Conservation (phyloP, 495 filamentous ascomycete genomes). For the Immersiella caudata region DNA sequence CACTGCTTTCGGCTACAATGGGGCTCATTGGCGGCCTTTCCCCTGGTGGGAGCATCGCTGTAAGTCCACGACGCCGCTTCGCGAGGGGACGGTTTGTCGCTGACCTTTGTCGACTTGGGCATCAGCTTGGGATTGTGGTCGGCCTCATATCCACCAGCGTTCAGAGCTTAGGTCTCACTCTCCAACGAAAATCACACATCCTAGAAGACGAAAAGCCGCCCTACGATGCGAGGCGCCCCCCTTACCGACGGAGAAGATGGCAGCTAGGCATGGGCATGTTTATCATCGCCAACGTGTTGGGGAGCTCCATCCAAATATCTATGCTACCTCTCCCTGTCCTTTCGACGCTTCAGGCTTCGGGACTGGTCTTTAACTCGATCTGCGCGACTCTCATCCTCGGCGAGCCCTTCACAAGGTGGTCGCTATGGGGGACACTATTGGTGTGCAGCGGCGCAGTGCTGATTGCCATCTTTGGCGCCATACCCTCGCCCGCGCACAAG, state of each 20-base stretch:
- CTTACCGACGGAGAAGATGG: conserved; percentile 91
- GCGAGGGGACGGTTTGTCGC: background rate
- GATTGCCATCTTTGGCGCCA: conserved; percentile 92
- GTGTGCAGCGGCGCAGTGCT: conserved; percentile 84
- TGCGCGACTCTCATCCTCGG: conserved; percentile 92
- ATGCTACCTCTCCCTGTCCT: conserved; percentile 93
- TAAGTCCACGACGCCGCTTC: conserved; percentile 50
- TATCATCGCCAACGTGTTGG: conserved; percentile 88
- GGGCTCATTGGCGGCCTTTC: conserved; percentile 81
- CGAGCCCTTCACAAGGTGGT: conserved; percentile 92
- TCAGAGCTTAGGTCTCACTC: conserved; percentile 93
- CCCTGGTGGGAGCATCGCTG: conserved; percentile 82
- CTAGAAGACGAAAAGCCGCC: conserved; percentile 92
- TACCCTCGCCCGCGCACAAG: conserved; percentile 92
- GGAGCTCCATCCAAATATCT: conserved; percentile 96
- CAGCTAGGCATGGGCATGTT: conserved; percentile 99
- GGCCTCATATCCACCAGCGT: conserved; percentile 90
- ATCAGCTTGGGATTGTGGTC: conserved; percentile 88
- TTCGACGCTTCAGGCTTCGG: conserved; percentile 93
- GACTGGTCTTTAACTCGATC: conserved; percentile 96
- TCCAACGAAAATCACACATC: conserved; percentile 97
- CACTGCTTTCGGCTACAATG: conserved; percentile 51
- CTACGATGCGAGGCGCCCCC: conserved; percentile 77
- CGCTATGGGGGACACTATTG: conserved; percentile 82
- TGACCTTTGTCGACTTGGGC: conserved; percentile 25